Base-by-base conservation (phyloP, 352 stramenopile genomes). In the Phytophthora cactorum region DNA sequence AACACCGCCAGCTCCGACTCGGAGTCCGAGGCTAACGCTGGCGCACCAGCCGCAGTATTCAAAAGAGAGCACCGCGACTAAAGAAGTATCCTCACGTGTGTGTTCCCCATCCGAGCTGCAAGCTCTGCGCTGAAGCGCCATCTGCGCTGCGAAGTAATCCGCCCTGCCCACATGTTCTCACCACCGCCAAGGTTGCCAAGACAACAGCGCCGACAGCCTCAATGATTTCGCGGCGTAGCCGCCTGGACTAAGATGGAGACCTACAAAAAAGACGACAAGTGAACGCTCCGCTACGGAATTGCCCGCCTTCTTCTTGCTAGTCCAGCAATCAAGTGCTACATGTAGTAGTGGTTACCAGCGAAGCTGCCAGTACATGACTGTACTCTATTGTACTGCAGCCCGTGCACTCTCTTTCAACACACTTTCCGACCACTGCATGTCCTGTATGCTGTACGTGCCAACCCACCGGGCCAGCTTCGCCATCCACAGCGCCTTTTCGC, bases 241-340 rank as follows among this genome's bases (percentile, higher is more conserved):
- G 53, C 28, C 15, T 47, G 36, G 45, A 63, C 50, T 66, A 55
- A 66, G 56, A 60, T 66, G 39, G 32, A 64, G 17, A 39, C 15
- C 22, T 38, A 70, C 50, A 70, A 65, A 60, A 49, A 52, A 43
- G 63, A 65, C 38, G 47, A 56, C 63, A 34, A 70, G 22, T 22
- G 22, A 22, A 22, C 22, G 22, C 22, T 22, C 22, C 22, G 22
- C 22, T 22, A 41, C 22, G 25, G 49, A 52, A 15, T 12, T 39
- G 34, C 12, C 34, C 5, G 34, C 10, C 10, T 10, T 39, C 34
- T 39, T 10, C 34, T 3, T 9, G 34, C 9, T 39, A 9, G 34
- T 12, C 9, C 34, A 39, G 34, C 34, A 39, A 39, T 39, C 2
- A 12, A 39, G 34, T 8, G 29, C 7, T 7, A 8, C 4, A 12